Percentiles rank a stretch among this genome's conserved stretches.
phyloP scores from a whole-genome alignment of 2,329 filamentous ascomycete species.

The Aspergillus ruber region DNA sequence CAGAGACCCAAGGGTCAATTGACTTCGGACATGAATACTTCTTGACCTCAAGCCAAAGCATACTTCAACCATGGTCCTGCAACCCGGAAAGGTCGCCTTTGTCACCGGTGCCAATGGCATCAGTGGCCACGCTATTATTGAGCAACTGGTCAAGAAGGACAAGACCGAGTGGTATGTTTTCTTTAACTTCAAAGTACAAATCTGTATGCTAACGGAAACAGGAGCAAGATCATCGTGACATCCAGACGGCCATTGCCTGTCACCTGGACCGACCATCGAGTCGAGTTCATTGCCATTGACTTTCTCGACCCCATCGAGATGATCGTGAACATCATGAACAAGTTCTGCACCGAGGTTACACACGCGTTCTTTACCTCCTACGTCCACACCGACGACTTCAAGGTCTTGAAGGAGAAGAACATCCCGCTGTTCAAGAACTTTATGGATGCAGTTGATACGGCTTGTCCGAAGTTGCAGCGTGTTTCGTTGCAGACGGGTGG shows the following conservation, averaged over 20 bases:
- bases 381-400: constrained; percentile 26
- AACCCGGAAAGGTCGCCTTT: constrained; percentile 22
- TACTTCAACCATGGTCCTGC: neutral
- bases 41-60: neutral
- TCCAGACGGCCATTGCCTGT: constrained; percentile 19
- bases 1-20: neutral
- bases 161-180: constrained; percentile 16
- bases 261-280: constrained; percentile 19
- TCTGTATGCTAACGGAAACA: too few species aligned
- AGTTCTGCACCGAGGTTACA: constrained; percentile 21
- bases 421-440: constrained; percentile 29
- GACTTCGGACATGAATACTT: neutral
- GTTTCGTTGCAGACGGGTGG: constrained; percentile 26
- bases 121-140: constrained; percentile 27
- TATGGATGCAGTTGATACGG: constrained; percentile 18
- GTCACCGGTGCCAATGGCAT: constrained; percentile 32
- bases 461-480: constrained; percentile 17
- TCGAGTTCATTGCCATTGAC: constrained; percentile 27
- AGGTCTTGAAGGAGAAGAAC: constrained; percentile 18
- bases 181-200: neutral
- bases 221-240: constrained; percentile 24
- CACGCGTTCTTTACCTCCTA: constrained; percentile 32
- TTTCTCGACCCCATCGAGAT: constrained; percentile 16
- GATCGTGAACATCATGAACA: constrained; percentile 12
- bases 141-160: constrained; percentile 23